Conservation (phyloP, 2,329 filamentous ascomycete genomes). For the Purpureocillium takamizusanense region DNA sequence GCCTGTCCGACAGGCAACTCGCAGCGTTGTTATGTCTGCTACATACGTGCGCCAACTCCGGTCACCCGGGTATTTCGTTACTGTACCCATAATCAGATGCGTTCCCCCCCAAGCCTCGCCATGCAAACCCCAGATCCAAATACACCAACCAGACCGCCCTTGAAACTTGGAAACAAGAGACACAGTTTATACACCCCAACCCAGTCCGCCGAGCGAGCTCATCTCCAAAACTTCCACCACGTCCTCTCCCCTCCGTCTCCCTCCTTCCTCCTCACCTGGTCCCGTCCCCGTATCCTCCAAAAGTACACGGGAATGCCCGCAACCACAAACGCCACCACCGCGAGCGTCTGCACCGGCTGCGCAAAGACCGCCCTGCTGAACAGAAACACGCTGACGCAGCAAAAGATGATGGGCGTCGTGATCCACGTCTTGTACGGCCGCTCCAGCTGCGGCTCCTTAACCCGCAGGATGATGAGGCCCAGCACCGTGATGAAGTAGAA, state of each 20-base stretch:
- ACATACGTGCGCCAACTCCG: too few relatives aligned
- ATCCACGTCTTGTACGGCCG: constrained; percentile 96
- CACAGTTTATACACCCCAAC: too few relatives aligned
- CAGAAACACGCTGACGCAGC: constrained; percentile 91
- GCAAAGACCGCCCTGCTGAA: constrained; percentile 83
- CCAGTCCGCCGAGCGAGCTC: neutral
- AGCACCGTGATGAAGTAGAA: constrained; percentile 97
- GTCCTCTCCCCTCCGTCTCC: constrained; percentile 22
- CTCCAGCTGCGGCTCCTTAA: constrained; percentile 79
- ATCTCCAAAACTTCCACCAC: constrained; percentile 56
- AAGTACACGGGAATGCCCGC: constrained; percentile 83
- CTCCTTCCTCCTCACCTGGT: constrained; percentile 37
- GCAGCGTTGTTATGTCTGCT: too few relatives aligned
- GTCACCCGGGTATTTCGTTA: too few relatives aligned
- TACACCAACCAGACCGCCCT: too few relatives aligned
- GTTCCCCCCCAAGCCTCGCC: too few relatives aligned
- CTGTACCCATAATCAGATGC: too few relatives aligned
- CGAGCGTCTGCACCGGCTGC: constrained; percentile 79
- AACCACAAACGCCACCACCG: constrained; percentile 77
- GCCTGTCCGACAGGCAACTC: too few relatives aligned
- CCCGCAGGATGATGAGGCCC: constrained; percentile 81
- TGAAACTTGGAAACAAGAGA: too few relatives aligned
- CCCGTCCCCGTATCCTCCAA: constrained; percentile 66
- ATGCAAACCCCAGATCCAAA: too few relatives aligned
- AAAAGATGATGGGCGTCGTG: constrained; percentile 93